phyloP scores from a whole-genome alignment of 208 protist genomes.

The Trypanosomatidae sp. region DNA sequence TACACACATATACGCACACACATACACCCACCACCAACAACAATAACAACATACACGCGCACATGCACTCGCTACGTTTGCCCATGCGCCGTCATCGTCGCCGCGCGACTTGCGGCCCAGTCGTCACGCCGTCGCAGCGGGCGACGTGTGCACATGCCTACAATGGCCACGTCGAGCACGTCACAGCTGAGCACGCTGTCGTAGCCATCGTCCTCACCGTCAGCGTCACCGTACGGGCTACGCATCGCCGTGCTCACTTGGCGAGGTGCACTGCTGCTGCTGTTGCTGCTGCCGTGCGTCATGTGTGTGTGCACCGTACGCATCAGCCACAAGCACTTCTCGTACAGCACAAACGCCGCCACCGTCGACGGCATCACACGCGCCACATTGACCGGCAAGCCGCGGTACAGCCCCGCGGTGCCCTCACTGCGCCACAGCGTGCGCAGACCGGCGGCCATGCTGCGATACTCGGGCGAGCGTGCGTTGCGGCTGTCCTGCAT shows the following conservation, averaged over 20 bases:
- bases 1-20: too few relatives aligned
- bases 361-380: slow-evolving; percentile 73
- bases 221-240: not conserved
- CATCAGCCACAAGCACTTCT: slow-evolving; percentile 48
- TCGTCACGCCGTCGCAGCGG: too few relatives aligned
- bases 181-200: too few relatives aligned
- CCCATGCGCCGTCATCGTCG: too few relatives aligned
- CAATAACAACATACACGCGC: too few relatives aligned
- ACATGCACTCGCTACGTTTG: too few relatives aligned
- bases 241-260: slow-evolving; percentile 7
- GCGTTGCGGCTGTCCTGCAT: slow-evolving; percentile 58
- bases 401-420: slow-evolving; percentile 56
- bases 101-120: too few relatives aligned
- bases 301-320: slow-evolving; percentile 9
- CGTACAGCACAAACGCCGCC: slow-evolving; percentile 67
- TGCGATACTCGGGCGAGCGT: slow-evolving; percentile 19
- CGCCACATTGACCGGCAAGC: slow-evolving; percentile 59
- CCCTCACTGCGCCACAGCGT: slow-evolving; percentile 70
- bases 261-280: not conserved
- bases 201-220: not conserved
- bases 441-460: slow-evolving; percentile 36
- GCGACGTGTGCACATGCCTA: too few relatives aligned
- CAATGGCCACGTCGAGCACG: too few relatives aligned
- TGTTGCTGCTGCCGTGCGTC: not conserved
- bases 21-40: too few relatives aligned